Evolutionary conservation across 2,329 filamentous ascomycete species (phyloP).

Genomic region (Aureobasidium namibiae): DNA sequence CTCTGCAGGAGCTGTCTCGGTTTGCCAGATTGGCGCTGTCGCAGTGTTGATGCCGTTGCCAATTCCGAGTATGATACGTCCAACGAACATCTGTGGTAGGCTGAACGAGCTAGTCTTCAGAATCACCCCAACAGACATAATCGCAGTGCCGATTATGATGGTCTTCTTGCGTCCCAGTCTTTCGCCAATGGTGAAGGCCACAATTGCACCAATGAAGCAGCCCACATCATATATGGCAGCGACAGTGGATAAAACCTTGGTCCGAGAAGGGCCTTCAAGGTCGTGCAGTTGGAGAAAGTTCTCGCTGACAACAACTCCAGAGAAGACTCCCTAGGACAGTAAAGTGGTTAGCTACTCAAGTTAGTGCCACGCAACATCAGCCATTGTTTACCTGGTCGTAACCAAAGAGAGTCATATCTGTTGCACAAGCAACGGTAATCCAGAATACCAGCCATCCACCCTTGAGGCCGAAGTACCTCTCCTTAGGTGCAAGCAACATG

Average conservation of each 20-base stretch:
- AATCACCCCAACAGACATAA: conserved; percentile 42
- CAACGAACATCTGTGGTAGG: conserved; percentile 43
- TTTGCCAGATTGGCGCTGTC: conserved; percentile 43
- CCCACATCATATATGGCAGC: conserved; percentile 53
- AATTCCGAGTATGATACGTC: conserved; percentile 39
- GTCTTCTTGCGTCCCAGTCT: conserved; percentile 40
- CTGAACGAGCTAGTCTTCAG: conserved; percentile 39
- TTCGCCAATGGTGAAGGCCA: conserved; percentile 43
- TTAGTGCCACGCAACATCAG: not conserved
- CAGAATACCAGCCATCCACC: conserved; percentile 47
- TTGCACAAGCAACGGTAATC: conserved; percentile 34
- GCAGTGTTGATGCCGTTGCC: conserved; percentile 46
- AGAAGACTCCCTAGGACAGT: conserved; percentile 38
- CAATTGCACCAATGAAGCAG: conserved; percentile 49
- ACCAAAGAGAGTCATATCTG: conserved; percentile 41
- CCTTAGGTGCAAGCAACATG: not conserved
- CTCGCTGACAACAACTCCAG: conserved; percentile 46
- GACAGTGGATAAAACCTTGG: conserved; percentile 32
- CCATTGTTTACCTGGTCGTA: conserved; percentile 13
- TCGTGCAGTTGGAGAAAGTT: conserved; percentile 44
- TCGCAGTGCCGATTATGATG: conserved; percentile 39
- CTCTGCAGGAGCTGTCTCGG: conserved; percentile 39
- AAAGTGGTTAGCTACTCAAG: conserved; percentile 26
- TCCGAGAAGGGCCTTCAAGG: conserved; percentile 31
- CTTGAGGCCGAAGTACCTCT: conserved; percentile 46